phyloP scores from a whole-genome alignment of 73 alveolate species.

The Paramecium tetraurelia region DNA sequence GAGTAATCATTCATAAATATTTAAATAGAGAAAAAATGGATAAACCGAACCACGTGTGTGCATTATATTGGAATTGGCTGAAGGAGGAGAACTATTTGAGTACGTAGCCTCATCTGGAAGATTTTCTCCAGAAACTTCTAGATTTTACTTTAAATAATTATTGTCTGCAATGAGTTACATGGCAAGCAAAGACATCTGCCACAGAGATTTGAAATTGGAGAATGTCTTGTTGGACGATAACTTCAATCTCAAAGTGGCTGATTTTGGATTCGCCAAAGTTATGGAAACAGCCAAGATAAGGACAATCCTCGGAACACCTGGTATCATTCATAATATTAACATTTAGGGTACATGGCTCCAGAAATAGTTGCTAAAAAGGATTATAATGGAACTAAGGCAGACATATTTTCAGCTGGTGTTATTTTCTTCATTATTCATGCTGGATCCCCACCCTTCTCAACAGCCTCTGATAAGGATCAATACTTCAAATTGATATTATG shows the following conservation, averaged over 20 bases:
- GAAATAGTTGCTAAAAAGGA: conserved; percentile 63
- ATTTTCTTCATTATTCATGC: conserved; percentile 71
- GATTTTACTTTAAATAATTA: conserved; percentile 70
- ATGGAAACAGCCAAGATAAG: conserved; percentile 52
- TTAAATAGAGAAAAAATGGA: conserved; percentile 56
- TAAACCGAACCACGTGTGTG: conserved; percentile 44
- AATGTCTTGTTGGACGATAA: conserved; percentile 83
- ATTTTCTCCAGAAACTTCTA: conserved; percentile 68
- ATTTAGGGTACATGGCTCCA: conserved; percentile 77
- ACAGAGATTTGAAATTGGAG: conserved; percentile 91
- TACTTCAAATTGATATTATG: conserved; percentile 31
- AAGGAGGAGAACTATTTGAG: conserved; percentile 75
- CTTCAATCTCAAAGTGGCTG: conserved; percentile 82
- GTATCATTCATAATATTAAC: not conserved
- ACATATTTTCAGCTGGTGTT: conserved; percentile 75
- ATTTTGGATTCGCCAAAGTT: conserved; percentile 84
- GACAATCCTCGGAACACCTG: conserved; percentile 68
- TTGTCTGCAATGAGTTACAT: conserved; percentile 78
- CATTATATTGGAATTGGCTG: conserved; percentile 63
- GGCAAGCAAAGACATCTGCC: conserved; percentile 75
- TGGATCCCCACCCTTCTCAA: conserved; percentile 69
- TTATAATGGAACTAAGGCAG: conserved; percentile 69
- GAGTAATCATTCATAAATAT: not conserved
- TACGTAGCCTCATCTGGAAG: conserved; percentile 70
- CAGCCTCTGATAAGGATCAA: conserved; percentile 66